A percentile compares a stretch with the other conserved stretches of the same genome.
Evolutionary conservation across 768 basidiomycete genomes (phyloP).

Genomic region (Tylopilus vinaceipallidus): DNA sequence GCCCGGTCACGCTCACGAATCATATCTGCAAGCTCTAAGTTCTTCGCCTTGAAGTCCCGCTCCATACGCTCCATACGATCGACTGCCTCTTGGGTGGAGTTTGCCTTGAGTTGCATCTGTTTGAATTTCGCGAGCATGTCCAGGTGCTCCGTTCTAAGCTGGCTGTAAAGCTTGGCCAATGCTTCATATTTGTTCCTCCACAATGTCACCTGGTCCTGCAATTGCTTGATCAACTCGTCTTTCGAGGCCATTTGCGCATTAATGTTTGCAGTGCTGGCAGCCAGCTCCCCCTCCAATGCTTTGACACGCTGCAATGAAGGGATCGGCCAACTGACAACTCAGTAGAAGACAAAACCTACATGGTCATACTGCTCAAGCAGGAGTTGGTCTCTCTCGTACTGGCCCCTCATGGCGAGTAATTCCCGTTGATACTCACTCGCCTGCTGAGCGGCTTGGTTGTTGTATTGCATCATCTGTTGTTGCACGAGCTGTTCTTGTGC

Average conservation of each 20-base stretch:
- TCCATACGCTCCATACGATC: slow-evolving; percentile 99
- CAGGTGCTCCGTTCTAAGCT: slow-evolving; percentile 94
- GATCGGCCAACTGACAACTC: slow-evolving; percentile 6
- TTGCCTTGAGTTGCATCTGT: slow-evolving; percentile 95
- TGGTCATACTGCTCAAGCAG: slow-evolving; percentile 97
- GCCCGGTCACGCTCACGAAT: slow-evolving; percentile 95
- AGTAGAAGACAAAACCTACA: slow-evolving; percentile 40
- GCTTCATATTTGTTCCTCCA: slow-evolving; percentile 99
- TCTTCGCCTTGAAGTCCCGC: slow-evolving; percentile 96
- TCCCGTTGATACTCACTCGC: slow-evolving; percentile 85
- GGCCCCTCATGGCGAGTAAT: slow-evolving; percentile 89
- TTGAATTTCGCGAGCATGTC: slow-evolving; percentile 98
- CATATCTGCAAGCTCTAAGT: slow-evolving; percentile 98
- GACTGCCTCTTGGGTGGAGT: slow-evolving; percentile 96
- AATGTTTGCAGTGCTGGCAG: slow-evolving; percentile 70
- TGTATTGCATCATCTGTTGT: slow-evolving; percentile 79
- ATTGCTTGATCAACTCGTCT: slow-evolving; percentile 91
- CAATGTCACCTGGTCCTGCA: slow-evolving; percentile 93
- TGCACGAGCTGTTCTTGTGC: slow-evolving; percentile 89
- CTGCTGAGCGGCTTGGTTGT: slow-evolving; percentile 73
- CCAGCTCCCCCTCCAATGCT: slow-evolving; percentile 88
- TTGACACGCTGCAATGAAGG: slow-evolving; percentile 73
- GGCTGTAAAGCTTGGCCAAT: slow-evolving; percentile 96
- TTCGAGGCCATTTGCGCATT: slow-evolving; percentile 86
- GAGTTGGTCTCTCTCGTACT: slow-evolving; percentile 97